Base-by-base conservation (phyloP, 768 basidiomycete genomes). In the Mycena rosella region DNA sequence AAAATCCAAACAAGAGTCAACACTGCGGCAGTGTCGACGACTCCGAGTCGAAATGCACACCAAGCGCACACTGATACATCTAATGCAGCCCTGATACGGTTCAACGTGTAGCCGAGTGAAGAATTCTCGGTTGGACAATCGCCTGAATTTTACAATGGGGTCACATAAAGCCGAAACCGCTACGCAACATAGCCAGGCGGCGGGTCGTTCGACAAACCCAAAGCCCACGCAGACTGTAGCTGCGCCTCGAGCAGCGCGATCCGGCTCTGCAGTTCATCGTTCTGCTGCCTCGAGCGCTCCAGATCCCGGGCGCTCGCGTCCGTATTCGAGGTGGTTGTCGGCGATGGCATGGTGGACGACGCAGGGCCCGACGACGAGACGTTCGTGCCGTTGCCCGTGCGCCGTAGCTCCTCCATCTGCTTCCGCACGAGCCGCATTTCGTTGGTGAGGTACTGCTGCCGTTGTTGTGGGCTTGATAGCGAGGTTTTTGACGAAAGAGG, bases 381-480 rank as follows among this genome's bases (percentile, higher is more conserved):
- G 44, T 22, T 51, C 17, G n/a, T 30, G 24, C 45, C 24, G 10
- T 63, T 44, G 14, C 17, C 30, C 5, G 53, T 48, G 44, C 62
- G 62, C 22, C 54, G 42, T 26, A 63, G 47, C 34, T 63, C 62
- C 44, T 55, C 62, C 54, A 63, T 56, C 24, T 40, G 62, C 45
- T 63, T 56, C 45, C 62, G 62, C 5, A 63, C 54, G 42, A 63
- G 62, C 9, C 53, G 52, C 52, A 63, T 63, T 18, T 63, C 62
- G 47, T 56, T 56, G 34, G 45, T 63, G 53, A 56, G 47, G 26
- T 55, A 17, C 62, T 55, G 48, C 47, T 63, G 54, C 36, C 62
- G 62, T 49, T 63, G 54, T 3, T 22, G 30, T 4, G 62, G 32
- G 18, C 53, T 63, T 20, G 53, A 7, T 5, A 63, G 44, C 0